These are phyloP conservation scores for Chalaropsis ovoidea DNA, from an alignment of 2,329 filamentous ascomycete species.

Conservation along the genomic window DNA sequence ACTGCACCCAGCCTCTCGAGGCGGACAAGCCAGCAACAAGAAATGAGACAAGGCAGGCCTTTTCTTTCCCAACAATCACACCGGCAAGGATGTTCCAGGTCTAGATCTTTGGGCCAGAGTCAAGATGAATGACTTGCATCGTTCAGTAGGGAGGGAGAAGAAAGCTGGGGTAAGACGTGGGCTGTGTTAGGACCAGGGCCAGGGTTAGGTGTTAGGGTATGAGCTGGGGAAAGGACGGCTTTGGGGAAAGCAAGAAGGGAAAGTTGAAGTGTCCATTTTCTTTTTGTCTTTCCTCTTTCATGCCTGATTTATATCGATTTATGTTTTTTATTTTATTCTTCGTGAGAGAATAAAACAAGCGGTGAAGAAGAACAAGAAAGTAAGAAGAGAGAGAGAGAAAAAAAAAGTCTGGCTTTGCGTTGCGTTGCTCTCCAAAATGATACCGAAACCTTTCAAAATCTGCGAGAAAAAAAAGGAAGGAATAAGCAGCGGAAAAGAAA, in stretches of 20 bases:
- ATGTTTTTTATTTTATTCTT: neutral
- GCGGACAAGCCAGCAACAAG: neutral
- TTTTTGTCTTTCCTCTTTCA: neutral
- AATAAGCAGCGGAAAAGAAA: neutral
- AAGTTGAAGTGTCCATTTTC: neutral
- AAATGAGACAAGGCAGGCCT: neutral
- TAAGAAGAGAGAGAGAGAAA: neutral
- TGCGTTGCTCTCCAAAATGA: constrained; percentile 1
- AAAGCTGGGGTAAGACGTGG: neutral
- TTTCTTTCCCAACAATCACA: neutral
- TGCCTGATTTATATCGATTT: too few species aligned
- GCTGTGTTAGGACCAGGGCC: too few species aligned
- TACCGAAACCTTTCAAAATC: neutral
- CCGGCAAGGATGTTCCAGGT: neutral
- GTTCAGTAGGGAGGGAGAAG: neutral
- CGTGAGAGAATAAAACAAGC: neutral
- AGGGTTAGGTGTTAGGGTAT: constrained; percentile 12
- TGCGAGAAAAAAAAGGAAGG: neutral
- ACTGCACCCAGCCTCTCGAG: neutral
- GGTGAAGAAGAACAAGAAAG: neutral
- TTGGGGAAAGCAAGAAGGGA: neutral
- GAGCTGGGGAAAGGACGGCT: neutral
- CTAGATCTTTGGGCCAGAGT: neutral
- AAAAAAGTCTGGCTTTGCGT: neutral
- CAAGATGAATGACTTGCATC: neutral